These are phyloP conservation scores for Pythium coloratum DNA, from an alignment of 352 stramenopile genomes.

Conservation along the genomic window DNA sequence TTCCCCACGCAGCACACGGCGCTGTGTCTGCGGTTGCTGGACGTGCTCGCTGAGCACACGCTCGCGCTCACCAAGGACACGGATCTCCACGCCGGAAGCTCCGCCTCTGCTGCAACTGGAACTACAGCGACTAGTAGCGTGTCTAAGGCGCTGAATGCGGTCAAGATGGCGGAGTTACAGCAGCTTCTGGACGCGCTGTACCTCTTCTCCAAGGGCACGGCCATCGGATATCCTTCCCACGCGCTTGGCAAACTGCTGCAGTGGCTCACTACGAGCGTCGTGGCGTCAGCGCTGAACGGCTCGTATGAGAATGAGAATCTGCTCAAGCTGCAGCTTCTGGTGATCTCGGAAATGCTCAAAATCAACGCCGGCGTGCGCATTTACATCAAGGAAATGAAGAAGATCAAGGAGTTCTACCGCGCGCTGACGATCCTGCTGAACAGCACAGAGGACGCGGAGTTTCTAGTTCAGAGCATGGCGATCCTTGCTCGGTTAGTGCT, in stretches of 20 bases:
- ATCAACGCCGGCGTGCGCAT: conserved; percentile 71
- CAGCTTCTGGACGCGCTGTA: conserved; percentile 68
- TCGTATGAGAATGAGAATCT: conserved; percentile 44
- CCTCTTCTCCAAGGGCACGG: conserved; percentile 48
- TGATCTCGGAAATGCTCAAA: conserved; percentile 67
- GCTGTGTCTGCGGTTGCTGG: conserved; percentile 54
- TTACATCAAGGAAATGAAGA: conserved; percentile 77
- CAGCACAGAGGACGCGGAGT: conserved; percentile 68
- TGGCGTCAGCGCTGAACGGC: conserved; percentile 40
- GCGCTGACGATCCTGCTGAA: conserved; percentile 82
- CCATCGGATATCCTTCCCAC: conserved; percentile 76
- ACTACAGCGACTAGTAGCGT: background rate
- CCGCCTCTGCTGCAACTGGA: conserved; percentile 7
- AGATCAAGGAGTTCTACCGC: conserved; percentile 80
- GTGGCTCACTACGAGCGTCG: conserved; percentile 55
- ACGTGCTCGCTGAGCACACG: conserved; percentile 54
- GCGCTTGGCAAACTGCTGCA: conserved; percentile 64
- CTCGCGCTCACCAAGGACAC: conserved; percentile 15
- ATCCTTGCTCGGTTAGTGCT: conserved; percentile 77
- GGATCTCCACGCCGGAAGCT: conserved; percentile 17
- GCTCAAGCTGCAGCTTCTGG: conserved; percentile 71
- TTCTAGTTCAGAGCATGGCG: conserved; percentile 77
- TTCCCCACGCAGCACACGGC: conserved; percentile 48
- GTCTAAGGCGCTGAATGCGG: background rate
- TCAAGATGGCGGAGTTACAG: conserved; percentile 18